Percentiles rank a stretch among this genome's conserved stretches.
Conservation (phyloP, 2,329 filamentous ascomycete genomes). For the Alternaria panax region DNA sequence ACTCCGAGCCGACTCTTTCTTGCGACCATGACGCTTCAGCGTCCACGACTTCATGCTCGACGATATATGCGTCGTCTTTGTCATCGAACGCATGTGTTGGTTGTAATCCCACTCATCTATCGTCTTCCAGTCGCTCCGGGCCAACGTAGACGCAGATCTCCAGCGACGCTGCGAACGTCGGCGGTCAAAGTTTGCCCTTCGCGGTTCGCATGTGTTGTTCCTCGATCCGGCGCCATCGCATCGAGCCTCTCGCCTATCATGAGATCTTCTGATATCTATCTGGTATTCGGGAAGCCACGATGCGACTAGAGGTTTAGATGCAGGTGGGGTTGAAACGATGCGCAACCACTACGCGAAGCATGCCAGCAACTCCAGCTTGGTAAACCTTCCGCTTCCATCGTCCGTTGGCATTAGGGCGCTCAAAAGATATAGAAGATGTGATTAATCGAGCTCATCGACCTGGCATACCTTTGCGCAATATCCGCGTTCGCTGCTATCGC, state of each 20-base stretch:
- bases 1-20: background rate
- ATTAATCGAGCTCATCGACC: background rate
- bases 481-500: background rate
- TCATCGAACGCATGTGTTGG: background rate
- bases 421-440: background rate
- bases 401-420: background rate
- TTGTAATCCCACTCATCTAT: background rate
- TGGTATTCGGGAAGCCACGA: background rate
- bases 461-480: background rate
- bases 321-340: background rate
- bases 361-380: background rate
- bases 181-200: too few relatives aligned
- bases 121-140: background rate
- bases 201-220: background rate
- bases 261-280: background rate
- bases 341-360: background rate
- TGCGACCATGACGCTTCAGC: background rate
- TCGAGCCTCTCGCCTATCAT: background rate
- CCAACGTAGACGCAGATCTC: too few relatives aligned
- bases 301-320: background rate
- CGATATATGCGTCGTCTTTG: background rate
- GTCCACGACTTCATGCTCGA: background rate
- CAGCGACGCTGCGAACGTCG: too few relatives aligned
- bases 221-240: background rate
- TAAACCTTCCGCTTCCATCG: background rate